Evolutionary conservation across 345 rosid species (phyloP).

Genomic region (Gossypium mustelinum): DNA sequence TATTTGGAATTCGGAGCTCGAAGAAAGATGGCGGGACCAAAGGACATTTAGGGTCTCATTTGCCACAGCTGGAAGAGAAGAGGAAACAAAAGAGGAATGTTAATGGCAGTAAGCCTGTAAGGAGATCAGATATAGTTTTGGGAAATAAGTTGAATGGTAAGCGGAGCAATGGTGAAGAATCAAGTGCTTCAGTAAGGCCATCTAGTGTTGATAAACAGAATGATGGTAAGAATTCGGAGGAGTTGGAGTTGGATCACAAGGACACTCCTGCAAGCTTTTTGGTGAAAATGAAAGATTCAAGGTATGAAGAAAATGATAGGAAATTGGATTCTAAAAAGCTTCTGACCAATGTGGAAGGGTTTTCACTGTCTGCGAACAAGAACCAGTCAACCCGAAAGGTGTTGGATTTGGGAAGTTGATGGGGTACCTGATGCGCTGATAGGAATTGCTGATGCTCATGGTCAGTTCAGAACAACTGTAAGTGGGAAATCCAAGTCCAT

Average conservation of each 20-base stretch:
- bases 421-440: slow-evolving; percentile 29
- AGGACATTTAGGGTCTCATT: slow-evolving; percentile 37
- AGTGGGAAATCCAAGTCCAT: slow-evolving; percentile 34
- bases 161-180: slow-evolving; percentile 46
- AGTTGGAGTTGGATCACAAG: slow-evolving; percentile 26
- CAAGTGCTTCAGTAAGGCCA: slow-evolving; percentile 46
- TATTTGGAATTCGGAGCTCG: slow-evolving; percentile 36
- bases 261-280: slow-evolving; percentile 15
- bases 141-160: slow-evolving; percentile 42
- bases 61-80: slow-evolving; percentile 39
- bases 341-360: slow-evolving; percentile 21
- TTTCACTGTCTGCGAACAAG: slow-evolving; percentile 22
- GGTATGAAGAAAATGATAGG: slow-evolving; percentile 34
- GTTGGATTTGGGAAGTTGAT: slow-evolving; percentile 26
- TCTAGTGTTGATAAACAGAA: slow-evolving; percentile 39
- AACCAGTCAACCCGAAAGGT: slow-evolving; percentile 23
- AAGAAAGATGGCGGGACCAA: slow-evolving; percentile 48
- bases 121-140: slow-evolving; percentile 24
- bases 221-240: slow-evolving; percentile 30
- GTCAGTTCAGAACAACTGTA: slow-evolving; percentile 25
- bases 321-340: slow-evolving; percentile 21
- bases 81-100: slow-evolving; percentile 37
- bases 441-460: slow-evolving; percentile 33
- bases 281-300: slow-evolving; percentile 24
- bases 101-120: slow-evolving; percentile 26